Conservation (phyloP, 176 grass and related monocot species). For the Avena sativa region DNA sequence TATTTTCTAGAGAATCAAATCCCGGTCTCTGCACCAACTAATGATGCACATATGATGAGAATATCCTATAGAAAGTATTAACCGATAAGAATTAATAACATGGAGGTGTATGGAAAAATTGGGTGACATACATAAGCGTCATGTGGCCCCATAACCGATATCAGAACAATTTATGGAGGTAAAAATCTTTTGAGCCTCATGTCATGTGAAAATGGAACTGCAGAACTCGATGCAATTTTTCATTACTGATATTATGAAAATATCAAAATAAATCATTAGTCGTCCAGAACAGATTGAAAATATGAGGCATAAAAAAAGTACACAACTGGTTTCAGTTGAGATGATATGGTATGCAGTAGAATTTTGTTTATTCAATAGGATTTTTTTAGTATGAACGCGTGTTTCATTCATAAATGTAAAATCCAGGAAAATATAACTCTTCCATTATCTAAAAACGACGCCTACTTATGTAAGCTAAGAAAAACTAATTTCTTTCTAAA, state of each 20-base stretch:
- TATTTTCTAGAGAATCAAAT: neutral
- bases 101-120: neutral
- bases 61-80: neutral
- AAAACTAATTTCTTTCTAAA: neutral
- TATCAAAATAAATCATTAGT: neutral
- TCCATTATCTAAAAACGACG: neutral
- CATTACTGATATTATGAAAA: neutral
- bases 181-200: neutral
- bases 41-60: neutral
- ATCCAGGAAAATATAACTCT: neutral
- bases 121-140: neutral
- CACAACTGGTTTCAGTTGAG: neutral
- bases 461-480: neutral
- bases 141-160: too few species aligned
- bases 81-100: neutral
- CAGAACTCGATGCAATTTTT: neutral
- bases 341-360: neutral
- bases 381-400: too few species aligned
- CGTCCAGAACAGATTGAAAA: too few species aligned
- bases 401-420: neutral
- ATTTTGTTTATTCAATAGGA: neutral
- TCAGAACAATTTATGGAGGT: neutral
- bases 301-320: neutral
- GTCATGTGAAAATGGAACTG: neutral
- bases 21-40: neutral